Evolutionary conservation across 345 rosid species (phyloP), one percentile per base, ranked within the genome.

Genomic region (Dipteronia dyeriana): DNA sequence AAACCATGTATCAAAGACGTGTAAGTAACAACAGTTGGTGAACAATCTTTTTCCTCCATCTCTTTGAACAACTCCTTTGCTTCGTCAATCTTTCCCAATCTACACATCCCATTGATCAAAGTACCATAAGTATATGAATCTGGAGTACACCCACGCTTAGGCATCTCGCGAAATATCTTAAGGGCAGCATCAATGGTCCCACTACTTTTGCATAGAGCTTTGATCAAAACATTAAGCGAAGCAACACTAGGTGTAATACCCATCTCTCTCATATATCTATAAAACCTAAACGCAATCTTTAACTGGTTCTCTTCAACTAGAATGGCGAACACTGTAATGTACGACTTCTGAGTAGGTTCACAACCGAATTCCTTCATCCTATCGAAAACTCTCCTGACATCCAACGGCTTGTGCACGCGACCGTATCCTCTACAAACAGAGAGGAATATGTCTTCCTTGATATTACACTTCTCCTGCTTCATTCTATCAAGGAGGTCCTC

Each of bases 111-210:
- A 86, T 89, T 94, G 59, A 96, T 89, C 84, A 96, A 81, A 41
- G 99, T 94, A 20, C 99, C 99, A 73, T 89, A 94, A 0, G 99
- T 92, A 84, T 94, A 96, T 0, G 92, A 86, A 88, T 96, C 98
- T 0, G 98, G 97, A 51, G 34, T 57, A 82, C 83, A 90, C 45
- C 95, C 91, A 1, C 87, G 91, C 63, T 82, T 84, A 1, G 97
- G 91, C 98, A 94, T 96, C 83, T 94, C 98, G 3, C 1, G 85
- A 68, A 94, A 96, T 73, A 94, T 92, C 89, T 70, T 83, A 70
- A 94, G 62, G 53, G 94, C 97, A 78, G 92, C 83, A 89, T 88
- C 89, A 63, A 91, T 53, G 3, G 95, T 91, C 66, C 79, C 88
- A 9, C 79, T 76, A 43, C 87, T 90, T 87, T 87, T 94, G 68